Base-by-base conservation (phyloP, 2,329 filamentous ascomycete species). In the Scedosporium minutisporum region DNA sequence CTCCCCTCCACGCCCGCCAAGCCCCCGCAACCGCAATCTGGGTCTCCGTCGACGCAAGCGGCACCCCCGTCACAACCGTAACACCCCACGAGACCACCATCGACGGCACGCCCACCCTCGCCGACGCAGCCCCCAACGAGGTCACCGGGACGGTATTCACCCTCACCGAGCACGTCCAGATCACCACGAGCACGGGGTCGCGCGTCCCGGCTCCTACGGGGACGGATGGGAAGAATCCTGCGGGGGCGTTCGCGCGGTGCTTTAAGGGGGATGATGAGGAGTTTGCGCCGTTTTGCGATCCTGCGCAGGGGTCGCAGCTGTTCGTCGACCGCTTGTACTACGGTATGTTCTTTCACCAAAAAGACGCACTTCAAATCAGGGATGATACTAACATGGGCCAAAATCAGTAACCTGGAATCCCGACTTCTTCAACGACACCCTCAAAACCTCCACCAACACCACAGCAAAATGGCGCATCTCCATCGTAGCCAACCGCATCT, bases 321-420 rank as follows among this genome's bases (percentile, higher is more conserved):
- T 75, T 76, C 63, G 73, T 75, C 1, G 79, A 74, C 33, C 72
- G 68, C 12, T 81, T 76, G 0, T 84, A 85, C 70, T 85, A 83
- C 66, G 72, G 82, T 84, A 68, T 64, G 76, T 66, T 21, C n/a
- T 3, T 33, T 21, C 27, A 18, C 33, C n/a, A n/a, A n/a, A n/a
- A n/a, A 33, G 5, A 33, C 29, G 7, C 29, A 33, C 29, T 33
- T 6, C 29, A 33, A 33, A 6, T 9, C 9, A 7, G 6, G 29
- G 6, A 33, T 33, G 7, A 33, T 33, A 33, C 29, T 33, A 33
- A 33, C 6, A 33, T 6, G 7, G 6, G 1, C 3, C 7, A 9
- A 3, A 29, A 3, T 6, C 57, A 85, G 82, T 85, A 62, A 83
- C 80, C 29, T 85, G 82, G 82, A 82, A 86, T 66, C 74, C 81